These are phyloP conservation scores for Cylindrotheca fusiformis DNA, from an alignment of 108 stramenopile genomes.

Conservation along the genomic window DNA sequence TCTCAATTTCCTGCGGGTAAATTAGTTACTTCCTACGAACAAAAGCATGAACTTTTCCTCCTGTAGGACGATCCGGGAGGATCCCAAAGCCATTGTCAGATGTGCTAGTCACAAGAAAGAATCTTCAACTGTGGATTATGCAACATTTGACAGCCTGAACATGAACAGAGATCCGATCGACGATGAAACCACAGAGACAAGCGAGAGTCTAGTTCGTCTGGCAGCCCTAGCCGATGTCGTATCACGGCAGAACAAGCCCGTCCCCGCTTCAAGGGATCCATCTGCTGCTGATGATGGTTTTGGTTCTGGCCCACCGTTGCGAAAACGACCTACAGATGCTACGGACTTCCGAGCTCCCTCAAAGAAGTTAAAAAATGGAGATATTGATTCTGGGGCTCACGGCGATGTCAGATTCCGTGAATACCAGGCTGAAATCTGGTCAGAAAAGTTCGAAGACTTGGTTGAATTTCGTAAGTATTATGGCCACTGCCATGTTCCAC, in stretches of 20 bases:
- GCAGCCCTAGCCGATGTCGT: neutral
- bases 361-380: neutral
- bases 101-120: no score
- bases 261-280: neutral
- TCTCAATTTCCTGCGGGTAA: no score
- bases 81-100: no score
- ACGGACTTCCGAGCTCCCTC: neutral
- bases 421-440: constrained; percentile 39
- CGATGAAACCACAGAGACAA: neutral
- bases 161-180: neutral
- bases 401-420: constrained; percentile 14
- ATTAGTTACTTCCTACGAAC: no score
- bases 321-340: no score
- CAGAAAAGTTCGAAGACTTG: constrained; percentile 36
- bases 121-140: no score
- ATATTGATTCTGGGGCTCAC: neutral
- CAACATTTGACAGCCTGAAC: no score
- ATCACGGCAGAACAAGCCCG: neutral
- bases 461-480: constrained; percentile 18
- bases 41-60: no score
- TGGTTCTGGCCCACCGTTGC: no score
- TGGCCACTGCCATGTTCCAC: constrained; percentile 50
- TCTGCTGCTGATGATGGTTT: neutral
- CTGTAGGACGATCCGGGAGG: no score
- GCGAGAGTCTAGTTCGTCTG: neutral